Conservation (phyloP, 371 early-diverging fungal genomes). For the Syncephalis plumigaleata region DNA sequence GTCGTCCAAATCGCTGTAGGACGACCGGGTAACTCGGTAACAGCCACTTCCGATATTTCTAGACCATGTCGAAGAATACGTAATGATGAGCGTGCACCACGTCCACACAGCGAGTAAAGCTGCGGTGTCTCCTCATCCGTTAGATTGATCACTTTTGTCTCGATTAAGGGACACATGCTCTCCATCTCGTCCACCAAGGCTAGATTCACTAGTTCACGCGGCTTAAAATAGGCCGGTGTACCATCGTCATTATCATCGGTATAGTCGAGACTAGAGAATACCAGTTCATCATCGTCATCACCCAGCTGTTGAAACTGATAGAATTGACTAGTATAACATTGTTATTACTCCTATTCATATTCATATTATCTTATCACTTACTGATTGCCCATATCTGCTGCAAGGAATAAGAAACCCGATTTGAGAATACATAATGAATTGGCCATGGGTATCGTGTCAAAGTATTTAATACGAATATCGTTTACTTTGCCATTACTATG, state of each 20-base stretch:
- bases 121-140: constrained; percentile 87
- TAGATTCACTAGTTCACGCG: constrained; percentile 67
- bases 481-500: constrained; percentile 45
- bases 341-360: neutral
- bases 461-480: constrained; percentile 71
- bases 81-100: constrained; percentile 63
- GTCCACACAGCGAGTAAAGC: constrained; percentile 77
- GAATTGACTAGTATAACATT: constrained; percentile 28
- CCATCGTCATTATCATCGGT: constrained; percentile 21
- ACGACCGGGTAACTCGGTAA: constrained; percentile 80
- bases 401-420: constrained; percentile 85
- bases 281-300: constrained; percentile 68
- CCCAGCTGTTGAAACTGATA: constrained; percentile 89
- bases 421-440: constrained; percentile 69
- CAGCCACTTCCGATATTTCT: constrained; percentile 81
- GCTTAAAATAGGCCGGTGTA: constrained; percentile 48
- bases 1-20: constrained; percentile 93
- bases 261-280: constrained; percentile 52
- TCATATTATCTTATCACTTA: constrained; percentile 16
- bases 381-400: constrained; percentile 84
- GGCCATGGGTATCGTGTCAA: constrained; percentile 82
- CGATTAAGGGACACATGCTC: constrained; percentile 19
- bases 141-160: constrained; percentile 32
- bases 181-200: constrained; percentile 79
- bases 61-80: constrained; percentile 83